phyloP scores from a whole-genome alignment of 1,139 yeast genomes.

The Blastobotrys aristatus region DNA sequence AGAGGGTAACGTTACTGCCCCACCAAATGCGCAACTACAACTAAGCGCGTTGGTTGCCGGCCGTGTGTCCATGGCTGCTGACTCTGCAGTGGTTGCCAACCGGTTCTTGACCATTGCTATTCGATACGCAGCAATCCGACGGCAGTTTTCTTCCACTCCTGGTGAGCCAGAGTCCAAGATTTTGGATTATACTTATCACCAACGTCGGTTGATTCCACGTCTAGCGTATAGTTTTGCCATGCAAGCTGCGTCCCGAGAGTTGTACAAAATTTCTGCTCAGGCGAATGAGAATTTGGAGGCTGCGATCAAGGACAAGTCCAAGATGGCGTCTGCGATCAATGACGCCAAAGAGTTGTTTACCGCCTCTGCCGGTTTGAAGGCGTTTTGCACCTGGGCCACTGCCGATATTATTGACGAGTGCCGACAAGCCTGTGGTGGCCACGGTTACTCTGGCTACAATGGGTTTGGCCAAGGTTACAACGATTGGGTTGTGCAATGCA shows the following conservation, averaged over 20 bases:
- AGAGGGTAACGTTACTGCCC: slow-evolving; percentile 57
- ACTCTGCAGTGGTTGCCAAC: slow-evolving; percentile 75
- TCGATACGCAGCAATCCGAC: slow-evolving; percentile 83
- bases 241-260: slow-evolving; percentile 65
- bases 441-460: slow-evolving; percentile 85
- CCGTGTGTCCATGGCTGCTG: slow-evolving; percentile 83
- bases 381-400: slow-evolving; percentile 84
- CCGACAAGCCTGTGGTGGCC: slow-evolving; percentile 97
- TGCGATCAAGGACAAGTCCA: slow-evolving; percentile 34
- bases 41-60: slow-evolving; percentile 86
- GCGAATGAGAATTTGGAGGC: slow-evolving; percentile 46
- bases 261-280: slow-evolving; percentile 49
- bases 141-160: slow-evolving; percentile 63
- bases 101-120: slow-evolving; percentile 79
- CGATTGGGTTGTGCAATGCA: slow-evolving; percentile 95
- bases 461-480: slow-evolving; percentile 85
- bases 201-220: slow-evolving; percentile 75
- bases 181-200: slow-evolving; percentile 81
- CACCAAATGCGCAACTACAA: slow-evolving; percentile 82
- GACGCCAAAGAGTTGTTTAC: slow-evolving; percentile 75
- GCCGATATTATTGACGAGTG: slow-evolving; percentile 78
- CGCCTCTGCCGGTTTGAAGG: slow-evolving; percentile 83
- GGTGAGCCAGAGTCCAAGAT: slow-evolving; percentile 40
- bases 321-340: slow-evolving; percentile 42
- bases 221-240: slow-evolving; percentile 76